Evolutionary conservation across 202 grass and related monocot genomes (phyloP).

Genomic region (Eragrostis tef): DNA sequence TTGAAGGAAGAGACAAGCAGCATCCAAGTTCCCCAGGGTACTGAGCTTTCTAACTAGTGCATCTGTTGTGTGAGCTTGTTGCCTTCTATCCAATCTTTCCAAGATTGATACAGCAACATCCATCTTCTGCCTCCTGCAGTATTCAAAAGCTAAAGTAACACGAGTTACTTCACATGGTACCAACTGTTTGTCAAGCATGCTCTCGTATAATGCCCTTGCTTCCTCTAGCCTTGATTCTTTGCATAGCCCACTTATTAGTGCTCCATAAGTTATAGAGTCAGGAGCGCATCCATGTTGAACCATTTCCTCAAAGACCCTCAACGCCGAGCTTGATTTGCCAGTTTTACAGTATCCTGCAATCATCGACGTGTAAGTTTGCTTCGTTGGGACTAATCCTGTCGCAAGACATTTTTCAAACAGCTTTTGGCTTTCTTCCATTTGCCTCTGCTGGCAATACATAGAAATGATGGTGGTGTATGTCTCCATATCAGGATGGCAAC

Average conservation of each 20-base stretch:
- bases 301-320: constrained; percentile 78
- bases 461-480: constrained; percentile 79
- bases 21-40: constrained; percentile 60
- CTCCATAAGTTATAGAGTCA: constrained; percentile 85
- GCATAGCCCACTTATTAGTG: constrained; percentile 82
- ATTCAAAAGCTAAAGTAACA: constrained; percentile 81
- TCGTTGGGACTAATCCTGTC: constrained; percentile 66
- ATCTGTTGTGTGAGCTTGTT: constrained; percentile 53
- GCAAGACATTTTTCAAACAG: constrained; percentile 73
- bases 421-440: constrained; percentile 71
- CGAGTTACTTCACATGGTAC: constrained; percentile 79
- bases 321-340: constrained; percentile 63
- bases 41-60: constrained; percentile 78
- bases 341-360: constrained; percentile 86
- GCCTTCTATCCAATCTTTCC: constrained; percentile 71
- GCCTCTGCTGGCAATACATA: constrained; percentile 65
- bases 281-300: constrained; percentile 63
- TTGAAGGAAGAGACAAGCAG: constrained; percentile 71
- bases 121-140: constrained; percentile 61
- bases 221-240: constrained; percentile 87
- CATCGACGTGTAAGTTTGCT: constrained; percentile 82
- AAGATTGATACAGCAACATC: constrained; percentile 62
- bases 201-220: constrained; percentile 78
- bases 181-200: constrained; percentile 88
- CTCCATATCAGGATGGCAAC: constrained; percentile 78